Base-by-base conservation (phyloP, 2,329 filamentous ascomycete species). In the Paecilomyces niveus region DNA sequence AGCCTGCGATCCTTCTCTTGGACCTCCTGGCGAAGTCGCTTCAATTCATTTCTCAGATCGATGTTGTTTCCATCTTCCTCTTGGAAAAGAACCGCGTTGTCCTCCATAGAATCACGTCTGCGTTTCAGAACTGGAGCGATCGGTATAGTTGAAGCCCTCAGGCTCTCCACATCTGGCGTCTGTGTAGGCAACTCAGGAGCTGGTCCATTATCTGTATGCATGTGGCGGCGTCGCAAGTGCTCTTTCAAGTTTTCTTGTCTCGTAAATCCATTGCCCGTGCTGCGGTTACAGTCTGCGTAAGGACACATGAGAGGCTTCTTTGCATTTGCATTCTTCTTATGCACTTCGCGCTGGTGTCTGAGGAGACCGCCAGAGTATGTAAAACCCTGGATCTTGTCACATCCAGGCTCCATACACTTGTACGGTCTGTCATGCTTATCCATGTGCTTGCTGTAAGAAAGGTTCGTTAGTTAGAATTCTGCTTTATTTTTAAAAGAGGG, bases 371-470 rank as follows among this genome's bases (percentile, higher is more conserved):
- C 93, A 0, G 90, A 93, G 72, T 97, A 97, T 0, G 93, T 97
- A 74, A 97, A 97, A 1, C 93, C 93, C 56, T 90, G 89, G 0
- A 96, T 83, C 68, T 96, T 96, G 68, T 93, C 90, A 74, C 93
- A 97, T 39, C 89, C 89, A n/a, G 85, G 82, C 51, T 88, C 86
- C 22, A 80, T 81, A 74, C 93, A 97, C 68, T 92, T 89, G 71
- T 97, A 97, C 1, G 93, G 93, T 11, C 93, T 84, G 66, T 96
- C 92, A 72, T 97, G 93, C 73, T 96, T 96, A 77, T 97, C 93
- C 92, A 97, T 97, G 72, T 97, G 93, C 78, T 97, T 97, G 71
- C 91, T 96, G 64, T 61, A 56, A 35, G 60, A 58, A 53, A 61
- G 3, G 35, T 49, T 31, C 35, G 21, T 56, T 21, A 53, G 55